Evolutionary conservation across 305 asterid species (phyloP).

Genomic region (Fraxinus angustifolia): DNA sequence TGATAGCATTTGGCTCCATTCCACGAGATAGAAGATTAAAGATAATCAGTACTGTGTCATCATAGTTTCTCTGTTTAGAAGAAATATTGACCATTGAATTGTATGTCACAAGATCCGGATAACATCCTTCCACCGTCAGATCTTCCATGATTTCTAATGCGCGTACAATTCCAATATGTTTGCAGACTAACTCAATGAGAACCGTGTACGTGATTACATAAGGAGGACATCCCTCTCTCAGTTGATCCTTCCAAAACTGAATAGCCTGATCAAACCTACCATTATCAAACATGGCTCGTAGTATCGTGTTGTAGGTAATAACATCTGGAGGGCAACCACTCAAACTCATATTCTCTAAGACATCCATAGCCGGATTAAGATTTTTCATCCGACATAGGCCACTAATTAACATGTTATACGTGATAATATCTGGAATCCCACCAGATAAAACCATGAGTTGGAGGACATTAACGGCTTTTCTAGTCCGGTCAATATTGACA

Average conservation of each 20-base stretch:
- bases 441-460: constrained; percentile 79
- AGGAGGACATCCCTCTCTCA: constrained; percentile 81
- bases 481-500: constrained; percentile 41
- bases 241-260: constrained; percentile 71
- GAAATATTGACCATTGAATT: constrained; percentile 65
- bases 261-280: constrained; percentile 62
- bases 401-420: constrained; percentile 83
- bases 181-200: constrained; percentile 63
- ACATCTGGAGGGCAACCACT: constrained; percentile 87
- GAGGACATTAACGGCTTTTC: constrained; percentile 60
- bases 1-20: constrained; percentile 61
- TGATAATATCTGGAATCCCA: constrained; percentile 75
- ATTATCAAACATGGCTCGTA: constrained; percentile 60
- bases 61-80: constrained; percentile 57
- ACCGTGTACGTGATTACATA: constrained; percentile 62
- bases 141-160: constrained; percentile 83
- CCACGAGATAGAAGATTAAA: constrained; percentile 58
- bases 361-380: constrained; percentile 52
- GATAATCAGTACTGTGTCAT: constrained; percentile 47
- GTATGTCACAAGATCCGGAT: constrained; percentile 77
- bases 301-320: constrained; percentile 63
- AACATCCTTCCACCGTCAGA: constrained; percentile 69
- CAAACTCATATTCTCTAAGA: constrained; percentile 69
- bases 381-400: constrained; percentile 64
- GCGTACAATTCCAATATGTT: constrained; percentile 50